Base-by-base conservation (phyloP, 208 protist species). In the Trypanosoma boissoni region DNA sequence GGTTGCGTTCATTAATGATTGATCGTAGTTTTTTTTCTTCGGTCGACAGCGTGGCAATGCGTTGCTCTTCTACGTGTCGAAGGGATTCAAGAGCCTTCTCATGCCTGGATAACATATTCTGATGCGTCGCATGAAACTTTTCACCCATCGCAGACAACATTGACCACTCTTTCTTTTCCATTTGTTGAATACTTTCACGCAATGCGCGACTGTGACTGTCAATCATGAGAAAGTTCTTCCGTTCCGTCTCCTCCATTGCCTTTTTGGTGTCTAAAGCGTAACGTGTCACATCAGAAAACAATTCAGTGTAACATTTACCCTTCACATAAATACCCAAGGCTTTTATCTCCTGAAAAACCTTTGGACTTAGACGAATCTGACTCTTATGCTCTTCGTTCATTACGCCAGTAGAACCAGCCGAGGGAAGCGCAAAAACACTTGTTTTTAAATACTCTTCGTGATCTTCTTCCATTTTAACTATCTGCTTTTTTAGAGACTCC, bases 151-250 rank as follows among this genome's bases (percentile, higher is more conserved):
- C 43, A 14, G 42, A 23, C 2, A 71, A 48, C 8, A 58, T 48
- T 2, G 21, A 26, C 49, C 64, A 45, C 34, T 71, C 55, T 21
- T 71, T 63, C 10, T 29, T 6, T 34, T 71, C 64, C 31, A 55
- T 34, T 39, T 63, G 3, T 41, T 51, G 6, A n/a, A 64, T 7
- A 23, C 5, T 57, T 31, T 63, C 64, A 20, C 64, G 34, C 45
- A 71, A 28, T 1, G 55, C 37, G n/a, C 26, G 36, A 32, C 64
- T 64, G 34, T 71, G 64, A 24, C 41, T 48, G 5, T 71, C 55
- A 43, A 71, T 63, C 64, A 71, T 58, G 27, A 58, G 49, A 27
- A 48, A 57, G 51, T 62, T 64, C 18, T 54, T 62, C 37, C 63
- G 37, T 1, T 8, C 20, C 50, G 54, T 52, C 14, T 7, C 16